Conservation (phyloP, 1,139 yeast species). For the Nakaseomyces kungkrabaensis region DNA sequence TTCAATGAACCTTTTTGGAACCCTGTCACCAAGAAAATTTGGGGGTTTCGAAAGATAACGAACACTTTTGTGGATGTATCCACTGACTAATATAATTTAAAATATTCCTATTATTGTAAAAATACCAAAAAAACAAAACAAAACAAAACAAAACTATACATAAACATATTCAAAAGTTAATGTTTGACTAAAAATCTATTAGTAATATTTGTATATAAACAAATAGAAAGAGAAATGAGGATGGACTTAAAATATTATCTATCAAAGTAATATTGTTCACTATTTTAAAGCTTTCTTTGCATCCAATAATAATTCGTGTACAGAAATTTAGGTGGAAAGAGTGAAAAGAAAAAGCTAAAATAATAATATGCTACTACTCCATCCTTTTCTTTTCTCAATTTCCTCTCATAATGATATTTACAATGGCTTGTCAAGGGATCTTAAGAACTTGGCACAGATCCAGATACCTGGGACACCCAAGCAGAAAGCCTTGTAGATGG, state of each 20-base stretch:
- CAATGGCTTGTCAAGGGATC: conserved; percentile 21
- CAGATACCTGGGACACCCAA: conserved; percentile 45
- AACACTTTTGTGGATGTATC: conserved; percentile 31
- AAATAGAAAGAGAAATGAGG: neutral
- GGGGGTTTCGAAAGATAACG: conserved; percentile 46
- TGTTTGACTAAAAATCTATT: neutral
- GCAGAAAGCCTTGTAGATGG: conserved; percentile 46
- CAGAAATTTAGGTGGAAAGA: too few species aligned
- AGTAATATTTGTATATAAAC: neutral
- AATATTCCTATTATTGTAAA: too few species aligned
- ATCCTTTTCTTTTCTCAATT: neutral
- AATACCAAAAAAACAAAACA: neutral
- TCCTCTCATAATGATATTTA: neutral
- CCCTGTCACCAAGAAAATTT: conserved; percentile 32
- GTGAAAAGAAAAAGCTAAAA: too few species aligned
- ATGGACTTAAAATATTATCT: neutral
- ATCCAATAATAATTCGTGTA: too few species aligned
- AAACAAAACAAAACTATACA: neutral
- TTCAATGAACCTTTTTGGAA: conserved; percentile 32
- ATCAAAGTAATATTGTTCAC: neutral
- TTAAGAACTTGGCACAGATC: conserved; percentile 61
- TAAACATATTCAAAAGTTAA: neutral
- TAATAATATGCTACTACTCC: too few species aligned
- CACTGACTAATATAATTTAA: too few species aligned
- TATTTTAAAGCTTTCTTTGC: neutral